Evolutionary conservation across 257 asterid species (phyloP).

Genomic region (Gentiana dahurica): DNA sequence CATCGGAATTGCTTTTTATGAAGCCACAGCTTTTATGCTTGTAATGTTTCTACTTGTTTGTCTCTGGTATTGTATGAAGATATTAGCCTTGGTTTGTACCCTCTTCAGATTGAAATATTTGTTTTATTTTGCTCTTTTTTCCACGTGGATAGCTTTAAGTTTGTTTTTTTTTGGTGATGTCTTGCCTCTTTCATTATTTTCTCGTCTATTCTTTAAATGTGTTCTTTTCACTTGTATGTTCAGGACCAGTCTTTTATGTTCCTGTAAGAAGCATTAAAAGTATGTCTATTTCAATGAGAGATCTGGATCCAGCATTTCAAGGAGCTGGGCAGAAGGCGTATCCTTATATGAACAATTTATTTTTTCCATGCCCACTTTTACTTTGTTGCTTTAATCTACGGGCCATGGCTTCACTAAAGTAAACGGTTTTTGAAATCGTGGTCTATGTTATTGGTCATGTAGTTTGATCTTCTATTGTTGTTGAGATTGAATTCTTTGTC

Average conservation of each 20-base stretch:
- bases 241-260: conserved; percentile 27
- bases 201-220: conserved; percentile 2
- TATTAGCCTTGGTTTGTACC: neutral
- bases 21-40: neutral
- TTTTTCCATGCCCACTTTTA: neutral
- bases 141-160: neutral
- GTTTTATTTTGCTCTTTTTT: neutral
- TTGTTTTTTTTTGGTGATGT: neutral
- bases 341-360: conserved; percentile 24
- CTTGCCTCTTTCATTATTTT: neutral
- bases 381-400: too few relatives aligned
- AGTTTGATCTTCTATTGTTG: too few relatives aligned
- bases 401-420: neutral
- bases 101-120: neutral
- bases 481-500: too few relatives aligned
- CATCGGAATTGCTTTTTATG: neutral
- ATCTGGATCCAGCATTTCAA: conserved; percentile 67
- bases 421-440: neutral
- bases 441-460: neutral
- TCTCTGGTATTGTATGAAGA: neutral
- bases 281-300: conserved; percentile 89
- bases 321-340: conserved; percentile 74
- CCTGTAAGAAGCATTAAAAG: conserved; percentile 18
- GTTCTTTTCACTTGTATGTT: neutral
- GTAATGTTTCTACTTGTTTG: neutral